Percentiles rank a stretch among this genome's conserved stretches.
phyloP scores from a whole-genome alignment of 768 basidiomycete species.

The Rossbeevera mucosa region DNA sequence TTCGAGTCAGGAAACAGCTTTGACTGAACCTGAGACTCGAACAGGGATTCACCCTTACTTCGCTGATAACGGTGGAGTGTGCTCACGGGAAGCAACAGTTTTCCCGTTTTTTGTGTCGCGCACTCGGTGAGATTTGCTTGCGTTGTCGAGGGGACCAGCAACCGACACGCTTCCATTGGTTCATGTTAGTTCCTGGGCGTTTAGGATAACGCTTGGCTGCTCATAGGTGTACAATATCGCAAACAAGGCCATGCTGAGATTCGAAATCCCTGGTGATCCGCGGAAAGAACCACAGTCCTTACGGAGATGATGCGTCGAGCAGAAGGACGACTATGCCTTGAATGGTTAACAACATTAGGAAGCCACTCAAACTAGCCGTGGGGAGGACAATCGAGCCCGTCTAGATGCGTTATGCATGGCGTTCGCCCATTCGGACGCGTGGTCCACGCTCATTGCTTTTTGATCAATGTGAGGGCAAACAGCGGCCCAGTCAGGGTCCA shows the following conservation, averaged over 20 bases:
- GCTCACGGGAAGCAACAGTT: background rate
- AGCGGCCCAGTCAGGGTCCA: too few relatives aligned
- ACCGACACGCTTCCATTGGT: background rate
- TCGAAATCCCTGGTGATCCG: slow-evolving; percentile 7
- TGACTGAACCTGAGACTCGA: slow-evolving; percentile 2
- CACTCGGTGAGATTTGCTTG: background rate
- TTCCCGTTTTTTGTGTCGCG: slow-evolving; percentile 5
- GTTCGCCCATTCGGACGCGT: background rate
- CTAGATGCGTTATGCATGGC: background rate
- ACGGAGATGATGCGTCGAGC: background rate
- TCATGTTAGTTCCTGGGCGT: slow-evolving; percentile 1
- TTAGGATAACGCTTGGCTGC: slow-evolving; percentile 6
- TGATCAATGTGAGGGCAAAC: background rate
- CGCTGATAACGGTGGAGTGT: slow-evolving; percentile 3
- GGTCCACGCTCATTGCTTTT: background rate
- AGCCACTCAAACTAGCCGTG: background rate
- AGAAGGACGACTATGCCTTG: background rate
- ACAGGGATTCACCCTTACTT: background rate
- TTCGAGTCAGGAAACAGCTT: slow-evolving; percentile 3
- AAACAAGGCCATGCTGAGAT: slow-evolving; percentile 7
- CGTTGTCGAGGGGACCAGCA: slow-evolving; percentile 5
- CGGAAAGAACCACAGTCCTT: background rate
- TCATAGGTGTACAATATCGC: slow-evolving; percentile 1
- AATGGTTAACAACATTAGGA: background rate
- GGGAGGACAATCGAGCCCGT: background rate